These are phyloP conservation scores for Rhodocollybia butyracea DNA, from an alignment of 768 basidiomycete genomes.

Conservation along the genomic window DNA sequence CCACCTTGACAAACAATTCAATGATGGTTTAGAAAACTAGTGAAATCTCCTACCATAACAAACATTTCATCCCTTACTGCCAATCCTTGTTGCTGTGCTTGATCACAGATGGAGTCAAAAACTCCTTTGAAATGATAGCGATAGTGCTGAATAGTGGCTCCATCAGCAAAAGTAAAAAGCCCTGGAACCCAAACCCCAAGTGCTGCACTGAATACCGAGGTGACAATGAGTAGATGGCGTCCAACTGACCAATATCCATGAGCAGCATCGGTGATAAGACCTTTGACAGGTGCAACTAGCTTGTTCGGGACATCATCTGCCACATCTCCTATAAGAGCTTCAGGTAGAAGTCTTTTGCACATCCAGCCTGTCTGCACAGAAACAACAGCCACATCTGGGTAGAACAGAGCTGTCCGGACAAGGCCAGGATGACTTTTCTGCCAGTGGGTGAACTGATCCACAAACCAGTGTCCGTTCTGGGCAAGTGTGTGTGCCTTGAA, in stretches of 20 bases:
- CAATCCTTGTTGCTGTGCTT: neutral
- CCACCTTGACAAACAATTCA: no score
- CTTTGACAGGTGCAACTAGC: constrained; percentile 1
- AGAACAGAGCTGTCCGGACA: neutral
- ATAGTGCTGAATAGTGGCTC: neutral
- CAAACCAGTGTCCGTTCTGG: neutral
- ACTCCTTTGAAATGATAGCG: neutral
- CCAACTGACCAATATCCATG: neutral
- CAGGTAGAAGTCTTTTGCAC: neutral
- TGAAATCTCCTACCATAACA: neutral
- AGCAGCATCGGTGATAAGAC: neutral
- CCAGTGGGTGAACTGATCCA: neutral
- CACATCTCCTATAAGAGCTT: neutral
- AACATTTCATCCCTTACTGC: neutral
- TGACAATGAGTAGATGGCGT: neutral
- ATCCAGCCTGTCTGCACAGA: neutral
- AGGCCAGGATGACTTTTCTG: neutral
- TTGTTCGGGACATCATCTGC: no score
- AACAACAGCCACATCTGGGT: neutral
- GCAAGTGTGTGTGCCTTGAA: neutral
- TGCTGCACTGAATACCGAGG: neutral
- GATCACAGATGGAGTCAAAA: neutral
- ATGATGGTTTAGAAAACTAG: no score
- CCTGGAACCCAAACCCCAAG: neutral
- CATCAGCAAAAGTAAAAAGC: neutral